phyloP scores from a whole-genome alignment of 2,329 filamentous ascomycete species.

The Pseudocercospora macadamiae region DNA sequence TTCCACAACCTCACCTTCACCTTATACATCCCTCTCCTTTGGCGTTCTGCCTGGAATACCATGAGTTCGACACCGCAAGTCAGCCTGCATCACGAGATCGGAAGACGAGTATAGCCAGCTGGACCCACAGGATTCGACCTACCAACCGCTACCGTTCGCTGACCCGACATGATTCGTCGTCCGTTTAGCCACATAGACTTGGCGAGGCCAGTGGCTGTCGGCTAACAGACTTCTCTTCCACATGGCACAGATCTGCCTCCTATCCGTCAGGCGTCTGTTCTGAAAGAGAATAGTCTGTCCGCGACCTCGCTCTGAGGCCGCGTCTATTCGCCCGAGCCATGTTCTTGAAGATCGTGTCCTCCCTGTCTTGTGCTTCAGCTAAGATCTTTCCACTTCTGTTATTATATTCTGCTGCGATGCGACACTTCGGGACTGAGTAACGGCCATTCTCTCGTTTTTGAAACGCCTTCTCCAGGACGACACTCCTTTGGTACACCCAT shows the following conservation, averaged over 20 bases:
- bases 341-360: not conserved
- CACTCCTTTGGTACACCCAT: not conserved
- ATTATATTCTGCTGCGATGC: not conserved
- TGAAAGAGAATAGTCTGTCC: not conserved
- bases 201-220: constrained; percentile 5
- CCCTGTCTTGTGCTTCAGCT: not conserved
- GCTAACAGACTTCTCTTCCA: not conserved
- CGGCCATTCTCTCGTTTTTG: not conserved
- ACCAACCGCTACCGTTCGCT: too few relatives aligned
- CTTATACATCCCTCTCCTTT: not conserved
- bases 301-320: not conserved
- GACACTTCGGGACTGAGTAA: constrained; percentile 3
- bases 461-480: not conserved
- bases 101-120: not conserved
- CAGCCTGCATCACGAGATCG: not conserved
- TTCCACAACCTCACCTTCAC: not conserved
- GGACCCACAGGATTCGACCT: not conserved
- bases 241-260: constrained; percentile 8
- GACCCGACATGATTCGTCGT: not conserved
- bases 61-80: not conserved
- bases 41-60: too few relatives aligned
- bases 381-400: not conserved
- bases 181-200: constrained; percentile 1
- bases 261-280: not conserved
- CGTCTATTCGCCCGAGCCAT: not conserved